Evolutionary conservation across 2,329 filamentous ascomycete species (phyloP).

Genomic region (Exophiala phaeomuriformis): DNA sequence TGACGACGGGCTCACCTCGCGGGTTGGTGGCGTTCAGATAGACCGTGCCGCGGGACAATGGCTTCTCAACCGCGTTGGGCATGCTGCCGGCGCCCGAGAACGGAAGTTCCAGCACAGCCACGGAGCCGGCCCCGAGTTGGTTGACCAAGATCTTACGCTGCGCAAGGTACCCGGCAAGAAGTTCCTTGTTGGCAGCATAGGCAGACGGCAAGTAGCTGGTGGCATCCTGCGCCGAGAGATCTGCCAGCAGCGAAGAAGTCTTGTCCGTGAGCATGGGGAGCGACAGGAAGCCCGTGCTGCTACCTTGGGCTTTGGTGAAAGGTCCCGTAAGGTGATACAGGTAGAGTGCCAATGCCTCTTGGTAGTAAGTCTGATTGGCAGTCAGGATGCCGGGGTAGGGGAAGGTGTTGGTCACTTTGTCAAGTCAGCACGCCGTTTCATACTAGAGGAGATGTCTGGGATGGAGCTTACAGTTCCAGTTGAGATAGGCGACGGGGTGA

Average conservation of each 20-base stretch:
- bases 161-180: constrained; percentile 20
- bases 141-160: constrained; percentile 15
- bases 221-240: constrained; percentile 3
- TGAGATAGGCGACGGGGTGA: constrained; percentile 20
- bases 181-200: constrained; percentile 4
- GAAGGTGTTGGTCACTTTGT: constrained; percentile 16
- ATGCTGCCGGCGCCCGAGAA: constrained; percentile 7
- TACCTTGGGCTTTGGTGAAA: constrained; percentile 20
- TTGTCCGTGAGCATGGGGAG: constrained; percentile 16
- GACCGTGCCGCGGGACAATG: constrained; percentile 21
- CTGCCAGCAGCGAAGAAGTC: constrained; percentile 2
- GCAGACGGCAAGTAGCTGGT: constrained; percentile 10
- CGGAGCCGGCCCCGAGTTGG: constrained; percentile 8
- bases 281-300: constrained; percentile 14
- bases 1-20: constrained; percentile 16
- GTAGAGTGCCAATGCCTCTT: constrained; percentile 16
- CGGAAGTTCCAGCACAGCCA: constrained; percentile 18
- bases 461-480: constrained; percentile 19
- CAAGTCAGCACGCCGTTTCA: constrained; percentile 28
- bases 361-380: constrained; percentile 19
- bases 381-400: constrained; percentile 15
- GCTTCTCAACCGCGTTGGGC: constrained; percentile 21
- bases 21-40: constrained; percentile 19
- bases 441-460: constrained; percentile 27
- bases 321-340: constrained; percentile 18